Conservation (phyloP, 805 yeast species). For the Tetrapisispora namnaoensis region DNA sequence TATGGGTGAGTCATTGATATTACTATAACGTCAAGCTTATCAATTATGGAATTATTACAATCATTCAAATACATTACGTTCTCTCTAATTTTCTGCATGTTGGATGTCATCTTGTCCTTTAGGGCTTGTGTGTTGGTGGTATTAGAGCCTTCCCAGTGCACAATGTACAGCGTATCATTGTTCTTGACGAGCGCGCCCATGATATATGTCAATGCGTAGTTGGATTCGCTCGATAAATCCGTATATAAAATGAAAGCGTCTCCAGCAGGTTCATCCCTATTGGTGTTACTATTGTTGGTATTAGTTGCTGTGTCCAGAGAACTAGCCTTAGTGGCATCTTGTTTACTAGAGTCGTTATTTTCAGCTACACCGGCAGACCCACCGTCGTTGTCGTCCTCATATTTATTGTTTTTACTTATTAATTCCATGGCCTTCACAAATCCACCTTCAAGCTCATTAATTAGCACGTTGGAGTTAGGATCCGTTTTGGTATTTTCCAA, state of each 20-base stretch:
- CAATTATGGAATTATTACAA: slow-evolving; percentile 20
- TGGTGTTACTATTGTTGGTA: background rate
- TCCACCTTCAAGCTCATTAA: slow-evolving; percentile 20
- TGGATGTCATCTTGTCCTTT: slow-evolving; percentile 7
- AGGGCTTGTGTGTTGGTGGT: slow-evolving; percentile 3
- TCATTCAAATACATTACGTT: slow-evolving; percentile 22
- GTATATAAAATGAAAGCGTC: slow-evolving; percentile 53
- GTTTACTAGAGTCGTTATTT: background rate
- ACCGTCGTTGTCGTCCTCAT: background rate
- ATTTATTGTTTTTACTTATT: slow-evolving; percentile 8
- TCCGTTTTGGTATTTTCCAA: slow-evolving; percentile 29
- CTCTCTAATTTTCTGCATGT: slow-evolving; percentile 12
- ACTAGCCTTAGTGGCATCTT: background rate
- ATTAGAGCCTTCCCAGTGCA: slow-evolving; percentile 26
- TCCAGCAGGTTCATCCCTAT: background rate
- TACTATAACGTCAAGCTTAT: slow-evolving; percentile 24
- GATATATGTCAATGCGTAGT: slow-evolving; percentile 79
- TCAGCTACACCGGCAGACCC: background rate
- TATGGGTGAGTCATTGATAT: slow-evolving; percentile 31
- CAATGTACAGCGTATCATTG: slow-evolving; percentile 70
- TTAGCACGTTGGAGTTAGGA: slow-evolving; percentile 19
- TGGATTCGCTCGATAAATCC: slow-evolving; percentile 76
- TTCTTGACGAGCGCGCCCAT: slow-evolving; percentile 77
- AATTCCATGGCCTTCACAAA: slow-evolving; percentile 18
- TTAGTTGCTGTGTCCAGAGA: background rate